A percentile compares a stretch with the other conserved stretches of the same genome.
Conservation (phyloP, 495 filamentous ascomycete species). For the Hypoxylon cercidicola region DNA sequence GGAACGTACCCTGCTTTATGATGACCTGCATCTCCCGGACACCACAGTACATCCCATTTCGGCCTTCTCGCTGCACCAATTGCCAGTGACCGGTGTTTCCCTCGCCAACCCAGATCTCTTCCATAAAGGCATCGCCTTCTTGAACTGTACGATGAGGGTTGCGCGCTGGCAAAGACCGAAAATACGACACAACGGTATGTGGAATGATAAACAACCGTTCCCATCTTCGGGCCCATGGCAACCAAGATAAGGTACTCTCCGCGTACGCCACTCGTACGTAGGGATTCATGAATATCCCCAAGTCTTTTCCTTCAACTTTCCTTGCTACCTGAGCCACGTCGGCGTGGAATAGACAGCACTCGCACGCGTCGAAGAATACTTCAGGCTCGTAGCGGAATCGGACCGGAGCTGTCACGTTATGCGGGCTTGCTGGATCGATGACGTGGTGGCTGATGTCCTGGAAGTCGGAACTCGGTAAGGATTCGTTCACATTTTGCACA, state of each 20-base stretch:
- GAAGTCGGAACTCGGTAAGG: constrained; percentile 35
- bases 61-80: constrained; percentile 34
- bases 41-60: constrained; percentile 49
- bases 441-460: constrained; percentile 36
- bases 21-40: constrained; percentile 48
- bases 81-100: constrained; percentile 36
- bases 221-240: constrained; percentile 64
- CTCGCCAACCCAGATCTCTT: constrained; percentile 62
- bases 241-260: constrained; percentile 62
- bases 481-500: constrained; percentile 55
- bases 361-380: constrained; percentile 78
- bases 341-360: constrained; percentile 82
- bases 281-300: constrained; percentile 76
- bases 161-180: constrained; percentile 64
- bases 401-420: constrained; percentile 55
- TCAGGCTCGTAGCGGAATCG: constrained; percentile 74
- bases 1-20: constrained; percentile 36
- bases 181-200: constrained; percentile 63
- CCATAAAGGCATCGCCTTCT: constrained; percentile 62
- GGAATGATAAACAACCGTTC: constrained; percentile 67
- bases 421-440: constrained; percentile 41
- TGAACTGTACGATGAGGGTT: constrained; percentile 68
- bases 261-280: constrained; percentile 76
- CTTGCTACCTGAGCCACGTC: constrained; percentile 63
- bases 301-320: constrained; percentile 56